phyloP scores from a whole-genome alignment of 1,284 basidiomycete genomes.

The Pholiota adiposa region DNA sequence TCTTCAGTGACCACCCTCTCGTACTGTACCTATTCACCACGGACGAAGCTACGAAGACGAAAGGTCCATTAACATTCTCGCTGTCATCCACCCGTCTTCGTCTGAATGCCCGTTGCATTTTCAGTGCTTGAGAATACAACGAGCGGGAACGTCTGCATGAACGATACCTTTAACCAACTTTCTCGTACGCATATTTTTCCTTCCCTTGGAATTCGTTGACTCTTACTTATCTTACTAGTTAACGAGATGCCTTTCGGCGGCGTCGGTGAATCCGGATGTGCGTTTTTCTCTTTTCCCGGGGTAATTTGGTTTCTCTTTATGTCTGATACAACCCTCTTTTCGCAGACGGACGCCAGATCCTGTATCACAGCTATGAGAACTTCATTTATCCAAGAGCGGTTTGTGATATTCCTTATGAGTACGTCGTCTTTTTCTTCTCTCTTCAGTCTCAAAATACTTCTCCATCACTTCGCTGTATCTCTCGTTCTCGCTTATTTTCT shows the following conservation, averaged over 20 bases:
- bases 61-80: conserved; percentile 44
- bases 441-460: too few species aligned
- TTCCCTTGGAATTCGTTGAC: not conserved
- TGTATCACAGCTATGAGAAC: conserved; percentile 65
- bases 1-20: conserved; percentile 53
- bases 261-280: conserved; percentile 66
- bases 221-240: conserved; percentile 10
- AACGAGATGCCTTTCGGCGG: conserved; percentile 70
- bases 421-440: not conserved
- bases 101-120: not conserved
- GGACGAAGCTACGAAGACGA: conserved; percentile 57
- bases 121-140: conserved; percentile 60
- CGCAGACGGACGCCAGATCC: conserved; percentile 54
- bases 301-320: not conserved
- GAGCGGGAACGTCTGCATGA: conserved; percentile 58
- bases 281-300: not conserved
- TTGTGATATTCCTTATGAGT: conserved; percentile 66
- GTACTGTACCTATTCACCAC: conserved; percentile 76
- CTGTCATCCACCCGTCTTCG: not conserved
- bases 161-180: conserved; percentile 57
- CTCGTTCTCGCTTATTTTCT: not conserved
- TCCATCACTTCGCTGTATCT: too few species aligned
- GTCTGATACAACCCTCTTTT: too few species aligned
- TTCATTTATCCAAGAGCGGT: conserved; percentile 66
- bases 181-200: conserved; percentile 33